Evolutionary conservation across 2,329 filamentous ascomycete genomes (phyloP).

Genomic region (Didymella pinodella): DNA sequence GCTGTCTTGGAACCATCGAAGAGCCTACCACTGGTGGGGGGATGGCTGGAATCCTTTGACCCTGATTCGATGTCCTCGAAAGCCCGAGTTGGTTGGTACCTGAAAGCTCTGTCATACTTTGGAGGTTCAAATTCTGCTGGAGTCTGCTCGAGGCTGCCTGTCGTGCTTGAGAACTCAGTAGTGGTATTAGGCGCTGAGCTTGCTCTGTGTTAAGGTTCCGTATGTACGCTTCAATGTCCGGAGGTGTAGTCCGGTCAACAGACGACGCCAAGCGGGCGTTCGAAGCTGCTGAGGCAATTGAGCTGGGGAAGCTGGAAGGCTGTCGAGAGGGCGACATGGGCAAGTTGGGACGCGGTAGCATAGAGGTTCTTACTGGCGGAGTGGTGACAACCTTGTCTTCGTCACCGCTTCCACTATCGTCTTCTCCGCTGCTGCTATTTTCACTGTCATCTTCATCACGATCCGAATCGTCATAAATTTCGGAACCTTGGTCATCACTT

Average conservation of each 20-base stretch:
- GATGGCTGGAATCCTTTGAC: background rate
- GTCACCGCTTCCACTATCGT: background rate
- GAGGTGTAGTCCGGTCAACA: constrained; percentile 1
- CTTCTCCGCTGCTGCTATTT: constrained; percentile 1
- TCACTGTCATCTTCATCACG: background rate
- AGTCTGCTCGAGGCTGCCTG: constrained; percentile 5
- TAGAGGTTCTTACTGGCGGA: background rate
- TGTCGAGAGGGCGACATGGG: constrained; percentile 2
- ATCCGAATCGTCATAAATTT: background rate
- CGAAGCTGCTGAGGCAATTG: background rate
- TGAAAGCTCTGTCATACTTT: background rate
- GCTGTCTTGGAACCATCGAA: background rate
- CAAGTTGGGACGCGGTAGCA: constrained; percentile 4
- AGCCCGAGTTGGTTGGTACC: background rate
- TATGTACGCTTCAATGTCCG: constrained; percentile 22
- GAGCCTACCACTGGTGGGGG: background rate
- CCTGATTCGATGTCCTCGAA: background rate
- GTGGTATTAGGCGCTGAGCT: constrained; percentile 15
- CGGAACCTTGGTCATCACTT: background rate
- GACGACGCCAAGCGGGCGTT: background rate
- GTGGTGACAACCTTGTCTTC: background rate
- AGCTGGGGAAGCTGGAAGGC: background rate
- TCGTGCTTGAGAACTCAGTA: constrained; percentile 15
- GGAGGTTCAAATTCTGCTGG: background rate
- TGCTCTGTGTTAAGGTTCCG: constrained; percentile 20